phyloP scores from a whole-genome alignment of 768 basidiomycete genomes.

The Serendipita indica region DNA sequence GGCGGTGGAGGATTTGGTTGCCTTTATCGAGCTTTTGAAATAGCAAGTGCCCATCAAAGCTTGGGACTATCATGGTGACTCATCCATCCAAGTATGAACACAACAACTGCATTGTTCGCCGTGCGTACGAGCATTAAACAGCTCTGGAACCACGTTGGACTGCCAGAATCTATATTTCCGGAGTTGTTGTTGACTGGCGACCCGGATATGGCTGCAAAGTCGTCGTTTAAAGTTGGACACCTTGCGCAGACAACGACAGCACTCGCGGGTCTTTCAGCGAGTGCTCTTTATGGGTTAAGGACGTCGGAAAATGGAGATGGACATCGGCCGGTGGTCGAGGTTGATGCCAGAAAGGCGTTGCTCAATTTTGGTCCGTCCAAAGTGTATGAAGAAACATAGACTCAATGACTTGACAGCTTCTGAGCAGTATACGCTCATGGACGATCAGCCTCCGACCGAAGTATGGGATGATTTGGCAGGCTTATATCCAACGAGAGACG shows the following conservation, averaged over 20 bases:
- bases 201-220: constrained; percentile 33
- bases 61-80: no score
- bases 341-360: constrained; percentile 41
- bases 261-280: constrained; percentile 37
- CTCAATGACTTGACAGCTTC: constrained; percentile 25
- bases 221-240: constrained; percentile 39
- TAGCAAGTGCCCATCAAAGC: no score
- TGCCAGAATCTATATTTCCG: background rate
- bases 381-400: background rate
- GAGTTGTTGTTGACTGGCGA: constrained; percentile 26
- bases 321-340: constrained; percentile 24
- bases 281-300: constrained; percentile 33
- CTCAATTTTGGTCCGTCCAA: constrained; percentile 35
- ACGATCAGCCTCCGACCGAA: constrained; percentile 22
- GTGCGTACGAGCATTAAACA: background rate
- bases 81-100: background rate
- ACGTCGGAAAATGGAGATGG: constrained; percentile 31
- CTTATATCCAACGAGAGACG: constrained; percentile 37
- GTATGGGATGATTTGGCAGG: constrained; percentile 40
- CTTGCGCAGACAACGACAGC: constrained; percentile 40
- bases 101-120: no score
- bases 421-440: constrained; percentile 35
- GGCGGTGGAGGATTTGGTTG: no score
- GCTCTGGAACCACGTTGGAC: constrained; percentile 9
- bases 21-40: no score